Percentiles rank a stretch among this genome's conserved stretches.
phyloP scores from a whole-genome alignment of 2,329 filamentous ascomycete genomes.

The Botrytis fragariae region DNA sequence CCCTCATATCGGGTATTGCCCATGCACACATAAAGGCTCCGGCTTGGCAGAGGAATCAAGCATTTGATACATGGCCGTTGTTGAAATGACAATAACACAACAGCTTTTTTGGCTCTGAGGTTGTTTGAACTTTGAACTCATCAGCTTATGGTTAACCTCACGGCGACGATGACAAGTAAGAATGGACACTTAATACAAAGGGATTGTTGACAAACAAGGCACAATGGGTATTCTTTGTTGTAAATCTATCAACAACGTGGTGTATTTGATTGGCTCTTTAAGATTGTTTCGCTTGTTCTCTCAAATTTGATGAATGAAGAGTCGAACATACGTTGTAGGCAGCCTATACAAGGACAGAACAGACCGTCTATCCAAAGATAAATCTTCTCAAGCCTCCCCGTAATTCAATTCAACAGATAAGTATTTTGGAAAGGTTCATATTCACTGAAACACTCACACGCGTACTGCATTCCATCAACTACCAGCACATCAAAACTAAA shows the following conservation, averaged over 20 bases:
- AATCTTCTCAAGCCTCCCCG: not conserved
- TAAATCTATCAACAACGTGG: not conserved
- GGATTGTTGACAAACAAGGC: not conserved
- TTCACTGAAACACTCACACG: not conserved
- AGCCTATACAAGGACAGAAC: not conserved
- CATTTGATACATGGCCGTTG: not conserved
- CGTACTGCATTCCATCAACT: not conserved
- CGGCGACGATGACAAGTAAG: not conserved
- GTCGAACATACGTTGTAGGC: not conserved
- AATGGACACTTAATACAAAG: not conserved
- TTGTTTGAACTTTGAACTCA: not conserved
- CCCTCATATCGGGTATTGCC: not conserved
- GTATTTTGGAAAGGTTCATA: too few relatives aligned
- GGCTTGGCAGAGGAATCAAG: not conserved
- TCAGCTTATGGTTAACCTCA: not conserved
- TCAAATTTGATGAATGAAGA: not conserved
- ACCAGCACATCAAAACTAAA: not conserved
- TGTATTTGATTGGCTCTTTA: not conserved
- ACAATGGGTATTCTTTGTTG: not conserved
- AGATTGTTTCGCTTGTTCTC: too few relatives aligned
- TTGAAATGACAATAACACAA: not conserved
- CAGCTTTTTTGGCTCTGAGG: not conserved
- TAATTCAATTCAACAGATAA: not conserved
- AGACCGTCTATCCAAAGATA: not conserved
- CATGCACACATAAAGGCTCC: not conserved